phyloP scores from a whole-genome alignment of 768 basidiomycete genomes.

The Agrocybe praecox region DNA sequence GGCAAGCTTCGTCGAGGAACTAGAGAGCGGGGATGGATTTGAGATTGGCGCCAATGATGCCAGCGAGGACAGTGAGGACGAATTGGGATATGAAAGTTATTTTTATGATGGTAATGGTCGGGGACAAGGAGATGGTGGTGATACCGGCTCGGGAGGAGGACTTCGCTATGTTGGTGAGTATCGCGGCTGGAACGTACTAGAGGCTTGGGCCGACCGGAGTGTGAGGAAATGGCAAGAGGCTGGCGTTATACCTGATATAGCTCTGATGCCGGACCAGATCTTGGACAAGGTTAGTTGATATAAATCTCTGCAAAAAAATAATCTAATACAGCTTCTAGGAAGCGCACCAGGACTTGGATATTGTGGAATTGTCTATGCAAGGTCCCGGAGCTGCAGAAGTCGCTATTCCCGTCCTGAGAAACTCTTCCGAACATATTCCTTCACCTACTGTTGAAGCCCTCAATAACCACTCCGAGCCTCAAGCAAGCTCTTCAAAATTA shows the following conservation, averaged over 20 bases:
- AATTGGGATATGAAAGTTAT: slow-evolving; percentile 84
- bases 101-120: slow-evolving; percentile 81
- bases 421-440: slow-evolving; percentile 36
- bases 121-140: slow-evolving; percentile 79
- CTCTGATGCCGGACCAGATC: slow-evolving; percentile 35
- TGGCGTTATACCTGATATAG: slow-evolving; percentile 64
- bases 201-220: slow-evolving; percentile 92
- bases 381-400: slow-evolving; percentile 52
- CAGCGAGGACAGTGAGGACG: slow-evolving; percentile 80
- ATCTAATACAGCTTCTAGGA: slow-evolving; percentile 14
- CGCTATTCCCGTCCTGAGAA: slow-evolving; percentile 63
- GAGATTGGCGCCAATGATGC: slow-evolving; percentile 67
- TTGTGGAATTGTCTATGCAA: slow-evolving; percentile 40
- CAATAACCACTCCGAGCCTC: slow-evolving; percentile 18
- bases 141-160: slow-evolving; percentile 68
- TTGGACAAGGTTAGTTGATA: slow-evolving; percentile 30
- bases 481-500: slow-evolving; percentile 18
- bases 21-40: slow-evolving; percentile 89
- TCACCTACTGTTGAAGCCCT: slow-evolving; percentile 27
- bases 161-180: slow-evolving; percentile 84
- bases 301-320: background rate
- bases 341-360: slow-evolving; percentile 37
- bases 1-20: slow-evolving; percentile 86
- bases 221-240: slow-evolving; percentile 84
- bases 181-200: slow-evolving; percentile 88